Evolutionary conservation across 305 asterid genomes (phyloP).

Genomic region (Galium porrigens): DNA sequence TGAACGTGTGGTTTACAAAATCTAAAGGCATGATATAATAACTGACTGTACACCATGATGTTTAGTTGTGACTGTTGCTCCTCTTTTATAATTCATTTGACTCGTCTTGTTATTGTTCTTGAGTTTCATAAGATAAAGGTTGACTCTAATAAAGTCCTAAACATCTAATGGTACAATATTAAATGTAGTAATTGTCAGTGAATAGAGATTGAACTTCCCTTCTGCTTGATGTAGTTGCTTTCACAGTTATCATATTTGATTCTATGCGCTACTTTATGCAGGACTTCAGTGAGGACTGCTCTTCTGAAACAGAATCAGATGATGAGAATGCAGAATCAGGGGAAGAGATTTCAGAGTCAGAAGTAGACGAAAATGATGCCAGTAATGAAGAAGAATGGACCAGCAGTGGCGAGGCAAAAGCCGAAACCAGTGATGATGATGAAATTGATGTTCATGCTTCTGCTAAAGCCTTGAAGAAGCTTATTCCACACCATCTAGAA

Average conservation of each 20-base stretch:
- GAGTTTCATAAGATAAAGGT: neutral
- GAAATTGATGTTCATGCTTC: slow-evolving; percentile 53
- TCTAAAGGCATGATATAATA: neutral
- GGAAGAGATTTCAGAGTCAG: slow-evolving; percentile 62
- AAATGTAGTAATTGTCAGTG: neutral
- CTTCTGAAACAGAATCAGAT: slow-evolving; percentile 62
- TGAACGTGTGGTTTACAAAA: neutral
- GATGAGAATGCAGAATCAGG: slow-evolving; percentile 48
- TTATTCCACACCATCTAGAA: slow-evolving; percentile 50
- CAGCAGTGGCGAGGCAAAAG: slow-evolving; percentile 53
- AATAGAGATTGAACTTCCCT: neutral
- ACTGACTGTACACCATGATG: neutral
- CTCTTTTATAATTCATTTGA: neutral
- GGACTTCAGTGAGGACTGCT: slow-evolving; percentile 61
- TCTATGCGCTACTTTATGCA: slow-evolving; percentile 21
- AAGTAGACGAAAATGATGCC: slow-evolving; percentile 56
- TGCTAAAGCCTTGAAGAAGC: slow-evolving; percentile 61
- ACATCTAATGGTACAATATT: neutral
- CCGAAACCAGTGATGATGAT: slow-evolving; percentile 71
- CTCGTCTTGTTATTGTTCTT: neutral
- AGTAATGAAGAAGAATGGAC: slow-evolving; percentile 71
- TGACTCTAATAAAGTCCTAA: neutral
- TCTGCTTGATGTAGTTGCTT: neutral
- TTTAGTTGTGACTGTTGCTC: neutral
- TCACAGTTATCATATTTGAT: neutral